A percentile compares a stretch with the other conserved stretches of the same genome.
phyloP scores from a whole-genome alignment of 177 flowering plant genomes.

The Vitis hybrid region DNA sequence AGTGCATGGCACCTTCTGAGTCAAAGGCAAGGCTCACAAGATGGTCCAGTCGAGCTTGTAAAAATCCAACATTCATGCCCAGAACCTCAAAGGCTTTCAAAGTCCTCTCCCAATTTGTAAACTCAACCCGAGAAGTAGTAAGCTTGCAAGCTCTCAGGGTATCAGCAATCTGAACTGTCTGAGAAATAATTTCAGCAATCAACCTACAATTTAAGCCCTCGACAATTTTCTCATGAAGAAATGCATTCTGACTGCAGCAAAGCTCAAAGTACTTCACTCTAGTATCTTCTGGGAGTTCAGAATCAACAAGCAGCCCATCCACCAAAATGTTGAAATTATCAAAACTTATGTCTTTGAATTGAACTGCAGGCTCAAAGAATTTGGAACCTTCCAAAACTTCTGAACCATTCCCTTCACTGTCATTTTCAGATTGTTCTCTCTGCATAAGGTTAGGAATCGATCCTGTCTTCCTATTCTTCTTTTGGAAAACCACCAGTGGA shows the following conservation, averaged over 20 bases:
- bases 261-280: conserved; percentile 39
- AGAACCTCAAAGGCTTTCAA: conserved; percentile 48
- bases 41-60: conserved; percentile 34
- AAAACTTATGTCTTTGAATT: conserved; percentile 31
- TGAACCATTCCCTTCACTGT: conserved; percentile 39
- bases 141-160: conserved; percentile 46
- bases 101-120: conserved; percentile 44
- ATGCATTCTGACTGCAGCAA: conserved; percentile 42
- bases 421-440: conserved; percentile 43
- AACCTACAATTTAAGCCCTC: conserved; percentile 34
- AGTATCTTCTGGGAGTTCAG: conserved; percentile 36
- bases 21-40: conserved; percentile 42
- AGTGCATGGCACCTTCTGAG: conserved; percentile 35
- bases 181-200: conserved; percentile 36
- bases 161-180: conserved; percentile 42
- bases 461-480: conserved; percentile 26
- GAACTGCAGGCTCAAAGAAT: conserved; percentile 16
- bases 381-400: conserved; percentile 39
- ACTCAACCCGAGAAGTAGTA: conserved; percentile 38
- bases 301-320: conserved; percentile 35
- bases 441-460: conserved; percentile 11
- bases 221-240: conserved; percentile 41
- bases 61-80: conserved; percentile 63
- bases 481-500: conserved; percentile 23
- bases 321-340: conserved; percentile 39